A percentile compares a stretch with the other conserved stretches of the same genome.
Conservation (phyloP, 2,329 filamentous ascomycete genomes). For the Pseudocercospora macadamiae region DNA sequence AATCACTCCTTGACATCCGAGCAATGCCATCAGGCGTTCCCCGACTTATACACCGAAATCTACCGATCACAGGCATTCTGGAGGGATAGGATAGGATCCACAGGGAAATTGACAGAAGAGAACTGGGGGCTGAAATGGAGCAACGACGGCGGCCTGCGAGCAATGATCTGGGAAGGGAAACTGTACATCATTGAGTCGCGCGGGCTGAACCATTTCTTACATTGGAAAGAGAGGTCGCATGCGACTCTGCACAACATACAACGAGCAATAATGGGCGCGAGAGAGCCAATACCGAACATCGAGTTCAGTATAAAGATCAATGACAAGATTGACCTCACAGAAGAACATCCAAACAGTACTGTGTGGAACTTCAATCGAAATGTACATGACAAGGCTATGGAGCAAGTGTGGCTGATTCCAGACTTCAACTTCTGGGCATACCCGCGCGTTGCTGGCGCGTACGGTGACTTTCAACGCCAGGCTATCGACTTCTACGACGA, state of each 20-base stretch:
- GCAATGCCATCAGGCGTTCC: conserved; percentile 39
- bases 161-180: conserved; percentile 42
- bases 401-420: conserved; percentile 53
- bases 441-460: conserved; percentile 37
- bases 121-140: conserved; percentile 37
- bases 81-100: conserved; percentile 23
- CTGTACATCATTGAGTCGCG: conserved; percentile 42
- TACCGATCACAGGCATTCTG: conserved; percentile 35
- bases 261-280: conserved; percentile 50
- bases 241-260: conserved; percentile 53
- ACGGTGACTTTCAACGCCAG: conserved; percentile 30
- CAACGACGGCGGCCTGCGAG: conserved; percentile 38
- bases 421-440: conserved; percentile 60
- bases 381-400: conserved; percentile 37
- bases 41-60: conserved; percentile 38
- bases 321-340: conserved; percentile 45
- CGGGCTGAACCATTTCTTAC: conserved; percentile 35
- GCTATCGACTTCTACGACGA: conserved; percentile 30
- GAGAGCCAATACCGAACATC: conserved; percentile 49
- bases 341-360: conserved; percentile 32
- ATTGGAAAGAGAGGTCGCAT: conserved; percentile 36
- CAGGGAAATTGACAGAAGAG: conserved; percentile 31
- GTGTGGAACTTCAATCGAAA: conserved; percentile 48
- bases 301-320: conserved; percentile 55
- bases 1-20: conserved; percentile 35